phyloP scores from a whole-genome alignment of 257 asterid genomes.

The Rubia yunnanensis region DNA sequence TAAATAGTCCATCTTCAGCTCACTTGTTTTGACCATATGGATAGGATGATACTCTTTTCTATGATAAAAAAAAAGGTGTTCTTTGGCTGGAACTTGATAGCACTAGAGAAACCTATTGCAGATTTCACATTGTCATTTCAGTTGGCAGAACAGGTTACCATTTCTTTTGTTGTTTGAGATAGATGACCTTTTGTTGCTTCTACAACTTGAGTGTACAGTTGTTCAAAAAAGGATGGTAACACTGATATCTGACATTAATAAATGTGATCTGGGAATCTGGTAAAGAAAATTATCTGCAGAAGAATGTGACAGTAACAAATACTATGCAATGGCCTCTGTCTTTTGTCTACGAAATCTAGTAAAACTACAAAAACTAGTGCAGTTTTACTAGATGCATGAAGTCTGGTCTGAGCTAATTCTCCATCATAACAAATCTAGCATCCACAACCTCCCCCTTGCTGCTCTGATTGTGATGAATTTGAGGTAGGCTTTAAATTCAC shows the following conservation, averaged over 20 bases:
- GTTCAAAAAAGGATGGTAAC: neutral
- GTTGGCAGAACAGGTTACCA: neutral
- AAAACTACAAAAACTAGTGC: neutral
- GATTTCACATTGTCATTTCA: neutral
- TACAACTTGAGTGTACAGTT: neutral
- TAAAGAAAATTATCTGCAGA: neutral
- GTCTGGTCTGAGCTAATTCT: neutral
- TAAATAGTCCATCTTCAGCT: constrained; percentile 6
- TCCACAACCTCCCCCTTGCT: constrained; percentile 84
- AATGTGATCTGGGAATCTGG: too few relatives aligned
- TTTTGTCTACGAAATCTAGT: neutral
- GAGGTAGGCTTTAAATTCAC: constrained; percentile 74
- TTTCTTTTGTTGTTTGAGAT: too few relatives aligned
- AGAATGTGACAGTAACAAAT: neutral
- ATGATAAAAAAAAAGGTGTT: neutral
- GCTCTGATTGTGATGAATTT: constrained; percentile 48
- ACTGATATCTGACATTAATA: neutral
- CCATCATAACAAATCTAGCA: constrained; percentile 35
- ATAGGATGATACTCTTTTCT: neutral
- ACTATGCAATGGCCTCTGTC: neutral
- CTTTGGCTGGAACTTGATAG: neutral
- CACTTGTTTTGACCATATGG: neutral
- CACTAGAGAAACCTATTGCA: neutral
- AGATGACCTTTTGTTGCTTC: neutral
- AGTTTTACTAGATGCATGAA: neutral